Evolutionary conservation across 2,329 filamentous ascomycete genomes (phyloP).

Genomic region (Pseudocercospora pini-densiflorae): DNA sequence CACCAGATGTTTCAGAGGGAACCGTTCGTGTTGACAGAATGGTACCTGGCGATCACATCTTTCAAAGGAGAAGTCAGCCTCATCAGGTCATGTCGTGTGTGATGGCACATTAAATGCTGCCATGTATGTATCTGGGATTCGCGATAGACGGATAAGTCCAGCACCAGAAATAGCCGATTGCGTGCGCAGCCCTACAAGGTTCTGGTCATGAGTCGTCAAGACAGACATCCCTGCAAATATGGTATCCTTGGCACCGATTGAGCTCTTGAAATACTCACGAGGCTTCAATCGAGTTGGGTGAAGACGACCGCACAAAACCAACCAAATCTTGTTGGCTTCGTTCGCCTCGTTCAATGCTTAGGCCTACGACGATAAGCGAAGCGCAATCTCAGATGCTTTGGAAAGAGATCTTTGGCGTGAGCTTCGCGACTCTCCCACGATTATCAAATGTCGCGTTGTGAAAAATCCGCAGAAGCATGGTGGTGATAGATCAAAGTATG

Average conservation of each 20-base stretch:
- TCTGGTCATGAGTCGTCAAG: background rate
- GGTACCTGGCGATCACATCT: background rate
- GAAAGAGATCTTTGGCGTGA: background rate
- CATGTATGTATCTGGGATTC: background rate
- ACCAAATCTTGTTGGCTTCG: background rate
- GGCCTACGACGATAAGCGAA: background rate
- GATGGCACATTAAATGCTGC: background rate
- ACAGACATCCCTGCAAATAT: background rate
- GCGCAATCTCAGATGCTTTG: background rate
- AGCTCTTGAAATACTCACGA: background rate
- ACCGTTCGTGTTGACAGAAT: background rate
- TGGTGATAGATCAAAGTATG: background rate
- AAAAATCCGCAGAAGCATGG: background rate
- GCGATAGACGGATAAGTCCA: background rate
- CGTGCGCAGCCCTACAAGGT: background rate
- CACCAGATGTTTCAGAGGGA: background rate
- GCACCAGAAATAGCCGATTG: background rate
- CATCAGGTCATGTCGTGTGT: background rate
- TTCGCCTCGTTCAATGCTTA: background rate
- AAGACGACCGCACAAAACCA: background rate
- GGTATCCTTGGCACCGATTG: conserved; percentile 7
- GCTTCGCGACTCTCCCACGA: background rate
- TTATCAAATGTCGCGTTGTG: background rate
- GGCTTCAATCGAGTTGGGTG: background rate
- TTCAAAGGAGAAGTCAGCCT: background rate